Base-by-base conservation (phyloP, 768 basidiomycete genomes). In the Candolleomyces aberdarensis region DNA sequence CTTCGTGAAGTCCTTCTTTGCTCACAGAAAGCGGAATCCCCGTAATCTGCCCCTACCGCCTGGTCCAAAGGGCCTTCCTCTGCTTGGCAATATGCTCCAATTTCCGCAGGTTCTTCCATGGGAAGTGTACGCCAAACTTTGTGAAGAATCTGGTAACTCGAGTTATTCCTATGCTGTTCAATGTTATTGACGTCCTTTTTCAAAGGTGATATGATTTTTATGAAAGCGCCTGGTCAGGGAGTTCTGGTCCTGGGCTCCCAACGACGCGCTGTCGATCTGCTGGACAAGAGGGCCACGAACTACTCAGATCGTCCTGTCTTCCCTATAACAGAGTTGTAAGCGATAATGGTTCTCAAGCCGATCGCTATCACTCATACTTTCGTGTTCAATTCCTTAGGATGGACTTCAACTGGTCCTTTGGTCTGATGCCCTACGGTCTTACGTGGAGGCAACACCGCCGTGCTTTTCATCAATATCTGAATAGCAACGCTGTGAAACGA, bases 211-310 rank as follows among this genome's bases (percentile, higher is more conserved):
- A 47, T 65, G 1, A 66, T 71, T 11, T 71, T 71, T 40, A 60
- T 74, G 10, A 66, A 70, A 40, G 67, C 66, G 4, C 56, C 71
- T 15, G 71, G 69, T 8, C 69, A 64, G 8, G 64, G 66, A 1
- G 64, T 74, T 20, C 58, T 72, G 11, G 58, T 74, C n/a, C 57
- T 74, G 48, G 71, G 71, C 55, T 66, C 70, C 4, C 64, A 69
- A 41, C 57, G 67, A 47, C 65, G 65, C 3, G 67, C 67, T 46
- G 53, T 64, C 17, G 70, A 71, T 41, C 63, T 74, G 4, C 58
- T 74, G n/a, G 71, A 69, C 44, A 70, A 67, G 58, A 64, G 68
- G 19, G 67, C 71, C 14, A 65, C 69, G 3, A 69, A 71, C 2
- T 71, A 74, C 53, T 74, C 71, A 3, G 70, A 71, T 54, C 48